Conservation (phyloP, 2,329 filamentous ascomycete species). For the Aspergillus sp. region DNA sequence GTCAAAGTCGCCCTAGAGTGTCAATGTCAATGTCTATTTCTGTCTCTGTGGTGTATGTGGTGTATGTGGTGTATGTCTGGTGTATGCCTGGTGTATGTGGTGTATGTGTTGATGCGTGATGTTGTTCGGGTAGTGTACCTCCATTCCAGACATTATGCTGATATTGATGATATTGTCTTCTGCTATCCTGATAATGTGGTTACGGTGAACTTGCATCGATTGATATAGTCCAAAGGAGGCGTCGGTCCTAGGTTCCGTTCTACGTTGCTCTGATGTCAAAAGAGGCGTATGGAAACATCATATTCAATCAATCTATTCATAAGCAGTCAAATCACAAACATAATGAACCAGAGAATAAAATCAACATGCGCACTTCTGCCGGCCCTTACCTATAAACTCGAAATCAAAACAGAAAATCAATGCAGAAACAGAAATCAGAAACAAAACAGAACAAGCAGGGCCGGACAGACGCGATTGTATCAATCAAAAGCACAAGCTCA, state of each 20-base stretch:
- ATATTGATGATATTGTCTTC: background rate
- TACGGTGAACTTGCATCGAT: background rate
- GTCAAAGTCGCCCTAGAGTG: too few species aligned
- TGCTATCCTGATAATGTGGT: too few species aligned
- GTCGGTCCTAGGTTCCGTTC: too few species aligned
- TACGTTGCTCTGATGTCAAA: background rate
- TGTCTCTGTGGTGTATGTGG: too few species aligned
- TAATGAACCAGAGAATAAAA: slow-evolving; percentile 11
- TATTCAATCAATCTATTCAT: background rate
- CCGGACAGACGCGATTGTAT: slow-evolving; percentile 42
- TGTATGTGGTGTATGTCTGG: too few species aligned
- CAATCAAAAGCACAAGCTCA: slow-evolving; percentile 28
- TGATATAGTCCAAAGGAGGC: background rate
- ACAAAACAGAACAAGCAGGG: slow-evolving; percentile 10
- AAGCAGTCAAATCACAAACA: background rate
- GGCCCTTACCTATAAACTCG: slow-evolving; percentile 25
- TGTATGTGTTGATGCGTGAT: background rate
- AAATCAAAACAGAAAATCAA: slow-evolving; percentile 6
- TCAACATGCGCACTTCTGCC: slow-evolving; percentile 41
- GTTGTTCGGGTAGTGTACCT: slow-evolving; percentile 2
- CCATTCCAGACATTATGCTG: slow-evolving; percentile 10
- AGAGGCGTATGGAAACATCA: background rate
- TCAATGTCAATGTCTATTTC: too few species aligned
- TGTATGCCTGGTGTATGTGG: slow-evolving; percentile 4
- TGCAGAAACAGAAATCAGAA: slow-evolving; percentile 8